A percentile compares a stretch with the other conserved stretches of the same genome.
Conservation (phyloP, 805 yeast genomes). For the Wilhelminamyces savonicus region DNA sequence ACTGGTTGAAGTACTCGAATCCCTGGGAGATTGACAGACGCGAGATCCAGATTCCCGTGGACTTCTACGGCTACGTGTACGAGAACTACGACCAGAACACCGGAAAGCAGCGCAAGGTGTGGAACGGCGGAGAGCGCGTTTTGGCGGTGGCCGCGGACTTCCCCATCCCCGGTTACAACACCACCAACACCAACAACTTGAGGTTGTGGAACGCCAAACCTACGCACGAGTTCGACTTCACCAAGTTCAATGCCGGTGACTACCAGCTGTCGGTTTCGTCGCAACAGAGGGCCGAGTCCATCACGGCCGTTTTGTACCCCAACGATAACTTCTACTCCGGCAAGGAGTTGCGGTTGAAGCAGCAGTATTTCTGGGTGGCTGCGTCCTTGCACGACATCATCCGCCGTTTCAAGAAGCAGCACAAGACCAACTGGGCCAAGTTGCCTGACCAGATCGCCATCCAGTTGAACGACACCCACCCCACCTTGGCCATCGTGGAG, state of each 20-base stretch:
- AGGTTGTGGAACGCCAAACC: conserved; percentile 90
- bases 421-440: conserved; percentile 67
- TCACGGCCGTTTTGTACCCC: conserved; percentile 89
- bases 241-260: conserved; percentile 87
- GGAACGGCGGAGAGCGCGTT: conserved; percentile 89
- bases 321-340: conserved; percentile 90
- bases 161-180: conserved; percentile 88
- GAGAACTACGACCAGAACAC: conserved; percentile 48
- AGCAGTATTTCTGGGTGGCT: conserved; percentile 95
- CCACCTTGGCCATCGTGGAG: conserved; percentile 86
- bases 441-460: conserved; percentile 85
- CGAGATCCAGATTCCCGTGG: conserved; percentile 85
- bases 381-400: conserved; percentile 89
- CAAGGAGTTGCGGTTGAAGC: conserved; percentile 86
- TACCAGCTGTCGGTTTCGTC: conserved; percentile 75
- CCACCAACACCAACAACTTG: conserved; percentile 78
- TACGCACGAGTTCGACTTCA: conserved; percentile 84
- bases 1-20: conserved; percentile 83
- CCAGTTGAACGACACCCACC: conserved; percentile 93
- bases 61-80: conserved; percentile 78
- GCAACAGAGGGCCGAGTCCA: conserved; percentile 86
- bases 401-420: conserved; percentile 77
- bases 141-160: conserved; percentile 86
- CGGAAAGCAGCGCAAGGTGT: conserved; percentile 52
- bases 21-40: conserved; percentile 91